Percentiles rank a stretch among this genome's conserved stretches.
Evolutionary conservation across 805 yeast genomes (phyloP).

Genomic region (Dipodascopsis tothii): DNA sequence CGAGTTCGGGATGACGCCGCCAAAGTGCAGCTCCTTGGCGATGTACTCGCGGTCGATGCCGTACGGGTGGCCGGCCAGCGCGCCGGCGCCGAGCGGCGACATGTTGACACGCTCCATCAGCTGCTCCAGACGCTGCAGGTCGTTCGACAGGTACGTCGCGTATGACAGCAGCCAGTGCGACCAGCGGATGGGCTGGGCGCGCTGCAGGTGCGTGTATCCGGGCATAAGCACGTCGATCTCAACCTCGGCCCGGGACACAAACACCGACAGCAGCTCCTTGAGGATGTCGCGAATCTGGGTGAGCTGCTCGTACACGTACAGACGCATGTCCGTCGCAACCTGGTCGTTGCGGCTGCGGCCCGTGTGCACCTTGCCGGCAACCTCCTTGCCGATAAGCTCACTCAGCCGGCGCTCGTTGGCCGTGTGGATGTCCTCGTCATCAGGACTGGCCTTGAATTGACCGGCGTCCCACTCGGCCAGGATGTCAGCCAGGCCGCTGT

Average conservation of each 20-base stretch:
- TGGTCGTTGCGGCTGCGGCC: slow-evolving; percentile 98
- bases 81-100: slow-evolving; percentile 94
- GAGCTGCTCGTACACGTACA: slow-evolving; percentile 76
- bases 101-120: slow-evolving; percentile 73
- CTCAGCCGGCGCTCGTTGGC: slow-evolving; percentile 98
- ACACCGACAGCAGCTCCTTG: slow-evolving; percentile 43
- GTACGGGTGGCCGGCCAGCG: slow-evolving; percentile 97
- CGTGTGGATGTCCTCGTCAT: slow-evolving; percentile 97
- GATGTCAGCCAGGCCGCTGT: slow-evolving; percentile 67
- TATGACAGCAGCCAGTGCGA: slow-evolving; percentile 92
- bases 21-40: slow-evolving; percentile 72
- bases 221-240: slow-evolving; percentile 96
- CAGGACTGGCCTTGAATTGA: slow-evolving; percentile 64
- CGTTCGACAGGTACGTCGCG: slow-evolving; percentile 90
- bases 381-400: slow-evolving; percentile 84
- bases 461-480: slow-evolving; percentile 73
- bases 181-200: slow-evolving; percentile 99
- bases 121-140: slow-evolving; percentile 75
- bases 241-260: slow-evolving; percentile 65
- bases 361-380: slow-evolving; percentile 98
- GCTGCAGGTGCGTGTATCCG: slow-evolving; percentile 95
- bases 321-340: slow-evolving; percentile 98
- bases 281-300: slow-evolving; percentile 47
- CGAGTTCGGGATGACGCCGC: slow-evolving; percentile 87
- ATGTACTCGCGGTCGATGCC: slow-evolving; percentile 94